phyloP scores from a whole-genome alignment of 2,329 filamentous ascomycete genomes.

The Penicillium sp. region DNA sequence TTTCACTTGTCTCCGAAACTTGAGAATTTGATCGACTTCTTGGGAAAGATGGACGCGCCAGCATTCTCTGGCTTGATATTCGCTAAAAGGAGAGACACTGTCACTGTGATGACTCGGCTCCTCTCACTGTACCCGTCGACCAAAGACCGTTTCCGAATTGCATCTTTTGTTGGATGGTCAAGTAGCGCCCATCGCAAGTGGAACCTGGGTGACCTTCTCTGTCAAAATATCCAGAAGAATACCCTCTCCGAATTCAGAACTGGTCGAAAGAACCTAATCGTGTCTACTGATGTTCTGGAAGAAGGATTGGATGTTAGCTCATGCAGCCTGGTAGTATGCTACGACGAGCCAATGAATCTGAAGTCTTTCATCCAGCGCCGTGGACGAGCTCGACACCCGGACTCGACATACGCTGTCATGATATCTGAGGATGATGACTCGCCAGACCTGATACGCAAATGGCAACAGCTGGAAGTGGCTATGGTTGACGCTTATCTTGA shows the following conservation, averaged over 20 bases:
- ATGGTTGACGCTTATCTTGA: conserved; percentile 71
- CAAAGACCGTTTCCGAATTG: conserved; percentile 45
- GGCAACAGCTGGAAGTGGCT: conserved; percentile 66
- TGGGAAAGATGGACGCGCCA: conserved; percentile 42
- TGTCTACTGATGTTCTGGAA: conserved; percentile 59
- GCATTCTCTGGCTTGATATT: conserved; percentile 64
- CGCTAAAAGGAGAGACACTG: conserved; percentile 61
- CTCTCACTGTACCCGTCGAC: conserved; percentile 53
- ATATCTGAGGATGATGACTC: conserved; percentile 38
- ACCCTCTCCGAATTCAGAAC: conserved; percentile 55
- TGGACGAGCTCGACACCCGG: conserved; percentile 58
- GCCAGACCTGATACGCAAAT: conserved; percentile 48
- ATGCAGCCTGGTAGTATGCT: conserved; percentile 65
- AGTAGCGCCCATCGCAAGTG: conserved; percentile 42
- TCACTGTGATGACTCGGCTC: conserved; percentile 59
- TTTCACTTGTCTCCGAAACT: conserved; percentile 58
- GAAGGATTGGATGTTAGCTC: conserved; percentile 63
- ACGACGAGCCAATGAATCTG: conserved; percentile 59
- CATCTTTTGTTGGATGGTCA: conserved; percentile 49
- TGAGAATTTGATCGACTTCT: conserved; percentile 54
- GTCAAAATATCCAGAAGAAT: conserved; percentile 48
- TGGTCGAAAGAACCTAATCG: conserved; percentile 56
- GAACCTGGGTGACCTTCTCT: conserved; percentile 50
- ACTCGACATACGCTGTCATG: conserved; percentile 56
- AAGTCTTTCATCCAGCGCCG: conserved; percentile 65